A percentile compares a stretch with the other conserved stretches of the same genome.
Evolutionary conservation across 1,139 yeast genomes (phyloP).

Genomic region (Pichia sorboxylosa): DNA sequence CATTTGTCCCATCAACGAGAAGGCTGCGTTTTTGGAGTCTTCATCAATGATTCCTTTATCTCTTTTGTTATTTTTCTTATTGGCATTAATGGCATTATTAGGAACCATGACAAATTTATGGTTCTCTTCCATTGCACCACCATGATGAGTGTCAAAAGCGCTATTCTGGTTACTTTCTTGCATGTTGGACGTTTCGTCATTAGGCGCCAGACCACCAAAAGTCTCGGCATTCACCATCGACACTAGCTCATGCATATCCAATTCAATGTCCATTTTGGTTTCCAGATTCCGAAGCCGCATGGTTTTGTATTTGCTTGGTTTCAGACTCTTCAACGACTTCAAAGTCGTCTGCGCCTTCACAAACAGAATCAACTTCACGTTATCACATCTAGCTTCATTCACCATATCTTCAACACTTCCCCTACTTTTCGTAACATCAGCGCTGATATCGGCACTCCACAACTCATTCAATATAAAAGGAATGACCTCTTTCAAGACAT

Average conservation of each 20-base stretch:
- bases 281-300: constrained; percentile 55
- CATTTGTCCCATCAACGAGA: constrained; percentile 41
- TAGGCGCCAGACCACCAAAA: neutral
- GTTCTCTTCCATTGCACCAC: constrained; percentile 20
- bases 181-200: constrained; percentile 2
- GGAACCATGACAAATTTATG: constrained; percentile 54
- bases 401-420: constrained; percentile 58
- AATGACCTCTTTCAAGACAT: constrained; percentile 45
- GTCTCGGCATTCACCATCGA: constrained; percentile 31
- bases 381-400: constrained; percentile 53
- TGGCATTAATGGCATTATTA: constrained; percentile 60
- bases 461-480: constrained; percentile 48
- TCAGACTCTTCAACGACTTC: constrained; percentile 15
- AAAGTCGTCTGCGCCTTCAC: constrained; percentile 48
- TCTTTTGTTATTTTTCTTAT: constrained; percentile 60
- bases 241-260: constrained; percentile 55
- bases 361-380: constrained; percentile 63
- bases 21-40: constrained; percentile 52
- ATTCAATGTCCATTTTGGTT: constrained; percentile 53
- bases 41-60: constrained; percentile 77
- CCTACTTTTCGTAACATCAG: constrained; percentile 49
- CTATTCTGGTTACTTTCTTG: neutral
- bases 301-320: constrained; percentile 55
- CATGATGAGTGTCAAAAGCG: neutral
- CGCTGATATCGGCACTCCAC: constrained; percentile 63